Base-by-base conservation (phyloP, 192 early-diverging fungal genomes). In the Gamsiella multidivaricata region DNA sequence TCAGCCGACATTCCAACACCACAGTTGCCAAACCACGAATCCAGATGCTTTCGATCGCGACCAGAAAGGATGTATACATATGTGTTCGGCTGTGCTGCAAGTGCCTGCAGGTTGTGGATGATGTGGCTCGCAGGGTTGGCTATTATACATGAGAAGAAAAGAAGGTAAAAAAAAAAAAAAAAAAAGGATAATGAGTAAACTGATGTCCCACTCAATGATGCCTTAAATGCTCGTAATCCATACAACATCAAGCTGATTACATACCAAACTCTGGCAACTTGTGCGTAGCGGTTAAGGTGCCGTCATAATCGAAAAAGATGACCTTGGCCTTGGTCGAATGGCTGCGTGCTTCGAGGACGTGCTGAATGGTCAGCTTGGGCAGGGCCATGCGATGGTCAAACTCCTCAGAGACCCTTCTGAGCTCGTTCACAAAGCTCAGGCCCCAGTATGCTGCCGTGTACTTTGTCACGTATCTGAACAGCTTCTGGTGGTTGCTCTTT, bases 381-480 rank as follows among this genome's bases (percentile, higher is more conserved):
- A 93, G 80, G 10, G 80, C 74, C 75, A 88, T 90, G 20, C 84
- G 88, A 32, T 86, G 86, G 65, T 84, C 87, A 65, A 84, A 88
- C 36, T 88, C 86, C 51, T 93, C 90, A 5, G 74, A 66, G 29
- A 73, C 67, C 29, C 80, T 70, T 45, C 90, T 83, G 49, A 98
- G 82, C 74, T 97, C 98, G 39, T 86, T 89, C 6, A 99, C 94
- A 84, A 99, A 99, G 42, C 92, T 92, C 31, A 88, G 57, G 28
- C 97, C 98, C 98, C 98, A 99, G 79, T 95, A 94, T 12, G 95
- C 95, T 0, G 98, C 97, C 0, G 98, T 99, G 80, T 97, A 96
- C 80, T 96, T 99, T 29, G 88, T 92, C 4, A 99, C 95, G 82
- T 99, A 98, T n/a, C 89, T 82, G 79, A 88, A 93, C 32, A 99